phyloP scores from a whole-genome alignment of 192 early-diverging fungal genomes.

The Allomyces javanicus region DNA sequence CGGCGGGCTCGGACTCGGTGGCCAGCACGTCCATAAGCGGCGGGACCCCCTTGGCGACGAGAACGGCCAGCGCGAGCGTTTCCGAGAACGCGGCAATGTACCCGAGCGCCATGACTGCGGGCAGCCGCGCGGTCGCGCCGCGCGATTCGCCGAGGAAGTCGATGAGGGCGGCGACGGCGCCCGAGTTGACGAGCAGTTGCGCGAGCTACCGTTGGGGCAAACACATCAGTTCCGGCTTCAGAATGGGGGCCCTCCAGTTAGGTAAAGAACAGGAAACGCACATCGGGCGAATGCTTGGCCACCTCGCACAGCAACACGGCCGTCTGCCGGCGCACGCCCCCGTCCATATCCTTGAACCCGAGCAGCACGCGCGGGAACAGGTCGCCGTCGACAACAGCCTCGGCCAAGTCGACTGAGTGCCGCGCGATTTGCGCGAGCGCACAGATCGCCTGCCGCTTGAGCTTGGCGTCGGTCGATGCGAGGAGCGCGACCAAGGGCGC shows the following conservation, averaged over 20 bases:
- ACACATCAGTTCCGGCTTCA: background rate
- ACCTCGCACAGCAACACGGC: constrained; percentile 35
- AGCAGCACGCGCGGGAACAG: constrained; percentile 29
- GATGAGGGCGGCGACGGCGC: constrained; percentile 31
- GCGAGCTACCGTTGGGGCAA: constrained; percentile 16
- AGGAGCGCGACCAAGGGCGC: constrained; percentile 25
- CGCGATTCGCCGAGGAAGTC: constrained; percentile 28
- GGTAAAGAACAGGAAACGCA: constrained; percentile 1
- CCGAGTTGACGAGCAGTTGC: constrained; percentile 36
- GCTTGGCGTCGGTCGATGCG: constrained; percentile 29
- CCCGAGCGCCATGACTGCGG: constrained; percentile 36
- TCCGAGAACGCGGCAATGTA: constrained; percentile 40
- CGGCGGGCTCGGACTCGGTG: constrained; percentile 26
- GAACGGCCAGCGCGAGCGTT: constrained; percentile 30
- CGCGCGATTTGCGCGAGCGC: constrained; percentile 33
- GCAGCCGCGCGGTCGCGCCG: constrained; percentile 25
- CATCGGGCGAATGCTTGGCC: constrained; percentile 38
- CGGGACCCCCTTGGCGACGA: constrained; percentile 32
- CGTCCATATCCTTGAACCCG: constrained; percentile 30
- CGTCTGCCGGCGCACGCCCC: constrained; percentile 27
- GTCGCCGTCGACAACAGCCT: constrained; percentile 34
- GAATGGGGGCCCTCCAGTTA: background rate
- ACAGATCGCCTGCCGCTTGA: constrained; percentile 29
- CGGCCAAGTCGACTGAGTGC: constrained; percentile 35
- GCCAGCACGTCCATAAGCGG: constrained; percentile 24